Evolutionary conservation across 1,284 basidiomycete species (phyloP).

Genomic region (Gymnopus androsaceus): DNA sequence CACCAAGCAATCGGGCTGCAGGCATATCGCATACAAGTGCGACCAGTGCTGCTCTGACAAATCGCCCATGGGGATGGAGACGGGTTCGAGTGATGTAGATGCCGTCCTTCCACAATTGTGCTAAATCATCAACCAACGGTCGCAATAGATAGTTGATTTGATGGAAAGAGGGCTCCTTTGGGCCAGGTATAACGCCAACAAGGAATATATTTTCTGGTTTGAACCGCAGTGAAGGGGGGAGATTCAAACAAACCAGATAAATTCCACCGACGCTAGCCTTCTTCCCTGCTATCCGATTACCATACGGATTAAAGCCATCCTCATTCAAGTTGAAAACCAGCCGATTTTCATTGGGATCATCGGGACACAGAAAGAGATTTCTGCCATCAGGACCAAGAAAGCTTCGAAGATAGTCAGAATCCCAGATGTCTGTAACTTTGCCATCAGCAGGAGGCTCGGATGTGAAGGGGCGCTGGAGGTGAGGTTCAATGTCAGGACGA

Average conservation of each 20-base stretch:
- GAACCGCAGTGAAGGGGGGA: slow-evolving; percentile 34
- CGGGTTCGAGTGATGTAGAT: slow-evolving; percentile 24
- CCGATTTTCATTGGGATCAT: slow-evolving; percentile 22
- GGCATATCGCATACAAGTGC: slow-evolving; percentile 38
- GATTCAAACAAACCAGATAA: slow-evolving; percentile 38
- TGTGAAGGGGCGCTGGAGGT: slow-evolving; percentile 3
- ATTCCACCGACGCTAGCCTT: slow-evolving; percentile 29
- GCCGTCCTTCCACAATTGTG: slow-evolving; percentile 38
- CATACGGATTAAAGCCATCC: slow-evolving; percentile 36
- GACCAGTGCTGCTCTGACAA: slow-evolving; percentile 27
- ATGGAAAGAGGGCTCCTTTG: slow-evolving; percentile 28
- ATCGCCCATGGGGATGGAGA: slow-evolving; percentile 23
- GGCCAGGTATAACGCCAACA: slow-evolving; percentile 38
- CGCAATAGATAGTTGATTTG: slow-evolving; percentile 32
- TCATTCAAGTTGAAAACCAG: slow-evolving; percentile 31
- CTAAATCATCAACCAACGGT: slow-evolving; percentile 46
- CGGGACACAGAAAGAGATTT: slow-evolving; percentile 15
- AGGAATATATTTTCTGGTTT: slow-evolving; percentile 38
- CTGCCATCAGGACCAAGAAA: slow-evolving; percentile 27
- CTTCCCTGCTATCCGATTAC: slow-evolving; percentile 30
- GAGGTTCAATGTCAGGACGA: slow-evolving; percentile 18
- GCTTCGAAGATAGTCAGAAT: slow-evolving; percentile 21
- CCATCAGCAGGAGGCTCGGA: neutral
- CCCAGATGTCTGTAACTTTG: slow-evolving; percentile 29
- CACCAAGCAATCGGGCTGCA: slow-evolving; percentile 36